Conservation (phyloP, 2,329 filamentous ascomycete species). For the Neocucurbitaria cava region DNA sequence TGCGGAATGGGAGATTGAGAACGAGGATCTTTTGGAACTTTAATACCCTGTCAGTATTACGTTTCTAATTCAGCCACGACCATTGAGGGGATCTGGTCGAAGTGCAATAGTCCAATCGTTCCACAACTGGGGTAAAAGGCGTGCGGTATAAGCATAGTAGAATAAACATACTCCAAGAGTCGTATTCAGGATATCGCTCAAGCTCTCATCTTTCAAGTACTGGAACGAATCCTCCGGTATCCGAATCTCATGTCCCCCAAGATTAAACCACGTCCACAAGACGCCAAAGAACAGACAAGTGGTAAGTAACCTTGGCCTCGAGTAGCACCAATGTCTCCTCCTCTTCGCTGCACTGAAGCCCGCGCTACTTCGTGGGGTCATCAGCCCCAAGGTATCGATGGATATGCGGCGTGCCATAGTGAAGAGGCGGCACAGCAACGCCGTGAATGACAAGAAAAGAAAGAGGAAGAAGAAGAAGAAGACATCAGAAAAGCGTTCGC, state of each 20-base stretch:
- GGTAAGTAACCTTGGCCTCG: conserved; percentile 31
- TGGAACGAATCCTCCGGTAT: conserved; percentile 34
- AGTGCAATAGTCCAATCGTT: background rate
- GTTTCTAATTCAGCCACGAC: background rate
- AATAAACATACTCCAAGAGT: conserved; percentile 34
- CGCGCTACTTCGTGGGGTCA: conserved; percentile 19
- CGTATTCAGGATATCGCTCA: conserved; percentile 35
- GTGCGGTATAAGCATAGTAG: background rate
- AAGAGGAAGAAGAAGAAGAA: background rate
- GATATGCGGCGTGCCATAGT: conserved; percentile 36
- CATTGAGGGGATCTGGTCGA: background rate
- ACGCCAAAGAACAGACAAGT: conserved; percentile 29
- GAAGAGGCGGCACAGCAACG: background rate
- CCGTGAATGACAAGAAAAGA: background rate
- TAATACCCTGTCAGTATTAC: conserved; percentile 1
- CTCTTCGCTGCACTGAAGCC: conserved; percentile 26
- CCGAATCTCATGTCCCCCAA: conserved; percentile 12
- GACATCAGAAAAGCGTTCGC: conserved; percentile 1
- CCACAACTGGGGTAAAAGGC: background rate
- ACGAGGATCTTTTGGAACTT: conserved; percentile 64
- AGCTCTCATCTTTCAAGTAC: conserved; percentile 27
- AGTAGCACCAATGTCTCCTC: conserved; percentile 24
- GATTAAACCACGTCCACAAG: conserved; percentile 31
- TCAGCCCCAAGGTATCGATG: conserved; percentile 38
- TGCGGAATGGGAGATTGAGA: conserved; percentile 60